Base-by-base conservation (phyloP, 345 rosid species). In the Salix brachista region DNA sequence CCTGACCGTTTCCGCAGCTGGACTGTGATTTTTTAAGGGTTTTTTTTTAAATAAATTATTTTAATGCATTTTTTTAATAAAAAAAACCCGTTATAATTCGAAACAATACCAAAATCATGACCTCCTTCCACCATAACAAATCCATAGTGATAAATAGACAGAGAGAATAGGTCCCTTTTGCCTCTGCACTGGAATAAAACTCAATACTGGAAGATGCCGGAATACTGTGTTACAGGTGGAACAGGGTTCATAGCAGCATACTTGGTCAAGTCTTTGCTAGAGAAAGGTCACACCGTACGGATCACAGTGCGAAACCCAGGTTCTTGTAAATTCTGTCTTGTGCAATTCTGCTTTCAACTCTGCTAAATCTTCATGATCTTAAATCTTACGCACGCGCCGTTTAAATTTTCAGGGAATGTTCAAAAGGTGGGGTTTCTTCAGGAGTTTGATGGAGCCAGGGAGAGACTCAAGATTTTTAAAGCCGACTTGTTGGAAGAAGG, bases 181-280 rank as follows among this genome's bases (percentile, higher is more conserved):
- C 50, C 14, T 46, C 50, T 46, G 50, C 50, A 14, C 50, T 46
- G 3, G 50, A 44, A 11, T 10, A 4, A 44, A 44, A 13, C 13
- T 0, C 50, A 44, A 44, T 13, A 46, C 17, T 14, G 50, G 44
- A 65, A 83, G 79, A 93, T 93, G 99, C 79, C 88, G 5, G 94
- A 87, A 76, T 96, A 93, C 65, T 91, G 96, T 72, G 99, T 96
- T 25, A 93, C 99, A 0, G 98, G 98, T 70, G 98, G 98, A 64
- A 89, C 94, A 0, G 96, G 99, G 17, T 93, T 93, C 91, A 90
- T 96, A 17, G 97, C 94, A 14, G 85, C 94, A 73, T 82, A 90
- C 78, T 74, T 96, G 77, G 79, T 93, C 10, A 96, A 89, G 84
- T 77, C 89, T 19, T 85, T 96, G 58, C 88, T 96, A 18, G 87